Evolutionary conservation across 2,329 filamentous ascomycete genomes (phyloP).

Genomic region (Aspergillus chevalieri): DNA sequence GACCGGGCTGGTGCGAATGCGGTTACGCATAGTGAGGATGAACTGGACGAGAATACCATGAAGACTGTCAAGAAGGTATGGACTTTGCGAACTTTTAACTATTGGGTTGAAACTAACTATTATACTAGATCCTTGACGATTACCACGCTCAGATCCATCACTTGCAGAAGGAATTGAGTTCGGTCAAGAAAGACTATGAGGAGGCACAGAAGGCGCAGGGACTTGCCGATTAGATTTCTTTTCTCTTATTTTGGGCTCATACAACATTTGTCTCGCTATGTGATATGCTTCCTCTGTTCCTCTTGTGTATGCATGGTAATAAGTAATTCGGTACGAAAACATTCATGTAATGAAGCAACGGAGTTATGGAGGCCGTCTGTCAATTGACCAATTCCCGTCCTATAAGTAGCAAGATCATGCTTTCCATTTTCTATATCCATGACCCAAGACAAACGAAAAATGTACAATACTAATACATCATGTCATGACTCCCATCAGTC

Average conservation of each 20-base stretch:
- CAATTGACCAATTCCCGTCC: slow-evolving; percentile 8
- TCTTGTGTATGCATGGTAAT: slow-evolving; percentile 9
- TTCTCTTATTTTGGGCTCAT: not conserved
- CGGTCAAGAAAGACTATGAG: slow-evolving; percentile 54
- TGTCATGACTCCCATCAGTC: slow-evolving; percentile 8
- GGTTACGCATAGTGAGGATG: slow-evolving; percentile 36
- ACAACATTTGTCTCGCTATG: not conserved
- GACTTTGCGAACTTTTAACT: not conserved
- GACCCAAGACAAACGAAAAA: slow-evolving; percentile 14
- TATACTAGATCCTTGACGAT: slow-evolving; percentile 42
- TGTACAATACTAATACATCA: slow-evolving; percentile 34
- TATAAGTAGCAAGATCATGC: not conserved
- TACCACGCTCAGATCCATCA: slow-evolving; percentile 50
- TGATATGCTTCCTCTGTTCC: slow-evolving; percentile 7
- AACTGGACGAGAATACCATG: slow-evolving; percentile 53
- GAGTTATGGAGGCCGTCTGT: slow-evolving; percentile 1
- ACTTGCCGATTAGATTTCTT: slow-evolving; percentile 9
- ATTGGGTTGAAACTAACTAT: slow-evolving; percentile 7
- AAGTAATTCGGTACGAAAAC: slow-evolving; percentile 2
- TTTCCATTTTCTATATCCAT: slow-evolving; percentile 12
- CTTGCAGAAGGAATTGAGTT: slow-evolving; percentile 55
- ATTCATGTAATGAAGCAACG: not conserved
- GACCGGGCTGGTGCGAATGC: slow-evolving; percentile 46
- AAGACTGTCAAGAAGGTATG: slow-evolving; percentile 56
- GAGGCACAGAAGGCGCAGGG: slow-evolving; percentile 44